Evolutionary conservation across 805 yeast species (phyloP).

Genomic region (Cyberlindnera meyerae): DNA sequence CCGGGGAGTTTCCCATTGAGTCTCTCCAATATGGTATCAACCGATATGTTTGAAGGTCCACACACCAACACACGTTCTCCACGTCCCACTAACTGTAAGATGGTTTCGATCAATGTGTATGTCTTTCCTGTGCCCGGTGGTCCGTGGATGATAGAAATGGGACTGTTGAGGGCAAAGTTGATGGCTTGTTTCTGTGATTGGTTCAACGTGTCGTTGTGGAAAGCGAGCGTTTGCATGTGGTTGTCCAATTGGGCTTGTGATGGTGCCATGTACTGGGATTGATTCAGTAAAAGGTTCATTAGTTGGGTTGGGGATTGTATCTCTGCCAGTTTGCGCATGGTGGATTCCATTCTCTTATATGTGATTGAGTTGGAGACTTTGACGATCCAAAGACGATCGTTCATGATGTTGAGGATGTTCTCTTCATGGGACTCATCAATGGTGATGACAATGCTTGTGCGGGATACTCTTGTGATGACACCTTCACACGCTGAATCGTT

Average conservation of each 20-base stretch:
- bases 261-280: slow-evolving; percentile 31
- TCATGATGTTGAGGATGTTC: slow-evolving; percentile 39
- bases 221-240: slow-evolving; percentile 23
- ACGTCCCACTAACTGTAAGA: slow-evolving; percentile 63
- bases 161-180: slow-evolving; percentile 54
- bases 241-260: neutral
- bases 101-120: slow-evolving; percentile 74
- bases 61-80: slow-evolving; percentile 72
- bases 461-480: slow-evolving; percentile 54
- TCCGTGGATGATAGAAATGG: slow-evolving; percentile 60
- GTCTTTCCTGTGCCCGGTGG: slow-evolving; percentile 86
- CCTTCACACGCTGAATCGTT: slow-evolving; percentile 42
- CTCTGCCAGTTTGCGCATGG: slow-evolving; percentile 62
- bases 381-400: slow-evolving; percentile 54
- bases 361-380: slow-evolving; percentile 60
- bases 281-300: slow-evolving; percentile 12
- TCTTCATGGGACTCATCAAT: slow-evolving; percentile 54
- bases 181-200: slow-evolving; percentile 72
- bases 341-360: slow-evolving; percentile 72
- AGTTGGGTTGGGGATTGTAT: slow-evolving; percentile 7
- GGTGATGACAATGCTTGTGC: slow-evolving; percentile 49
- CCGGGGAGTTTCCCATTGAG: slow-evolving; percentile 27
- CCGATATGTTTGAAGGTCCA: slow-evolving; percentile 91
- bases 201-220: slow-evolving; percentile 39
- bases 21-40: slow-evolving; percentile 85